Evolutionary conservation across 164 flowering plant genomes (phyloP).

Genomic region (Malania oleifera): DNA sequence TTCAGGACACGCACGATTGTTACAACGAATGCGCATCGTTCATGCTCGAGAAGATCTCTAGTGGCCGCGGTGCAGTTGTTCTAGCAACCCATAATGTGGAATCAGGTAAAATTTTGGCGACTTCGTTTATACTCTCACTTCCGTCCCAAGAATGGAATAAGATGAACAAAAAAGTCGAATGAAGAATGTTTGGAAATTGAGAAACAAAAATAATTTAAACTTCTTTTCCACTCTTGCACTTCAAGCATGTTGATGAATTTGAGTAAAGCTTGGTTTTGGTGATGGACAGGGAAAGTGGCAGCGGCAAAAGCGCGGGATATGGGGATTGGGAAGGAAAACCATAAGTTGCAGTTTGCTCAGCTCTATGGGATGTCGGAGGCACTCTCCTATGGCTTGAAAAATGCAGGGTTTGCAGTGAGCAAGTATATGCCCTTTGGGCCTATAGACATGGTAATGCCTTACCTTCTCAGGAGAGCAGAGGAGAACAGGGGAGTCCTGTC

Average conservation of each 20-base stretch:
- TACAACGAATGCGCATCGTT: conserved; percentile 62
- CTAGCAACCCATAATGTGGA: conserved; percentile 87
- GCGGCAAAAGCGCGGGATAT: conserved; percentile 52
- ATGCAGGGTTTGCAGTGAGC: conserved; percentile 86
- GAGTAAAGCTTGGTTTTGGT: conserved; percentile 2
- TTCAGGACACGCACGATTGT: conserved; percentile 64
- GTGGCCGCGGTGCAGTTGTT: conserved; percentile 48
- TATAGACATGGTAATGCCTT: conserved; percentile 73
- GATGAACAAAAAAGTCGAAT: no score
- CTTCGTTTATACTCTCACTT: no score
- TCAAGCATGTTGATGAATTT: no score
- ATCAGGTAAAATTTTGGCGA: no score
- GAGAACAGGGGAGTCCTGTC: conserved; percentile 83
- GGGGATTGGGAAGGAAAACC: conserved; percentile 54
- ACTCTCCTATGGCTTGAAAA: conserved; percentile 60
- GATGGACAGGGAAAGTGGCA: conserved; percentile 50
- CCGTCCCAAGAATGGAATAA: no score
- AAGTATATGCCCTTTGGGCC: conserved; percentile 91
- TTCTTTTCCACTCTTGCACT: no score
- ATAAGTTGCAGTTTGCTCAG: conserved; percentile 79
- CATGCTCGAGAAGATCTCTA: conserved; percentile 60
- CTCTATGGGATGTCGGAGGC: conserved; percentile 93
- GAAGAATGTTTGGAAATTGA: no score
- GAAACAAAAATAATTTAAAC: no score
- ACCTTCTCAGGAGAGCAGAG: conserved; percentile 86